phyloP scores from a whole-genome alignment of 441 rosid species.

The Rhodomyrtus psidioides region DNA sequence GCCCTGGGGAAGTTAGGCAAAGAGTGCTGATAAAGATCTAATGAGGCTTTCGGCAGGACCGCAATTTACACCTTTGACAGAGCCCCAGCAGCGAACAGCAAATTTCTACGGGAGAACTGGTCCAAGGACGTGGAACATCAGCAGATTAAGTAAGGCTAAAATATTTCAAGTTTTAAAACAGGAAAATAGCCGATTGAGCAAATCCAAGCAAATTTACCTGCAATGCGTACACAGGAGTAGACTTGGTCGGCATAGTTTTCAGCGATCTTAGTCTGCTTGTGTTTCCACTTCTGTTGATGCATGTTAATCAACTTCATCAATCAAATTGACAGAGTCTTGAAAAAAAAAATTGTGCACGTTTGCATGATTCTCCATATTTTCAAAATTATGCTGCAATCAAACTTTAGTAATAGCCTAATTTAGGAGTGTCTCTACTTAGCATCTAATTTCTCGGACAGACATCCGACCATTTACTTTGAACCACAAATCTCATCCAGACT shows the following conservation, averaged over 20 bases:
- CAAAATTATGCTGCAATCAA: background rate
- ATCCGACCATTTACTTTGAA: background rate
- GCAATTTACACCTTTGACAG: constrained; percentile 9
- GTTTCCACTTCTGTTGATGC: constrained; percentile 52
- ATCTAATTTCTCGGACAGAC: background rate
- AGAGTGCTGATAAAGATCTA: background rate
- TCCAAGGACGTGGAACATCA: background rate
- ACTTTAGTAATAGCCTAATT: background rate
- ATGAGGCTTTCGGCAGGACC: background rate
- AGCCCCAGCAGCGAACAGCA: constrained; percentile 77
- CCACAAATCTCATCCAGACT: background rate
- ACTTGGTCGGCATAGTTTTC: constrained; percentile 79
- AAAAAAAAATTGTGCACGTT: background rate
- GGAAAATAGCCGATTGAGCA: background rate
- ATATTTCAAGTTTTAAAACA: background rate
- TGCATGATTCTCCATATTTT: background rate
- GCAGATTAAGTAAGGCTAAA: background rate
- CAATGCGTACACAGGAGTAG: constrained; percentile 68
- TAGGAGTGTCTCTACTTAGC: background rate
- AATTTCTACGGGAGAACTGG: constrained; percentile 86
- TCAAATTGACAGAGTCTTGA: background rate
- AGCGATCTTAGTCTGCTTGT: constrained; percentile 68
- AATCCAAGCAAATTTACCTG: constrained; percentile 35
- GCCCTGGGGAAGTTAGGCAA: background rate
- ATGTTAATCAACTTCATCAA: background rate